These are phyloP conservation scores for Neurospora sp. DNA, from an alignment of 495 filamentous ascomycete species.

Conservation along the genomic window DNA sequence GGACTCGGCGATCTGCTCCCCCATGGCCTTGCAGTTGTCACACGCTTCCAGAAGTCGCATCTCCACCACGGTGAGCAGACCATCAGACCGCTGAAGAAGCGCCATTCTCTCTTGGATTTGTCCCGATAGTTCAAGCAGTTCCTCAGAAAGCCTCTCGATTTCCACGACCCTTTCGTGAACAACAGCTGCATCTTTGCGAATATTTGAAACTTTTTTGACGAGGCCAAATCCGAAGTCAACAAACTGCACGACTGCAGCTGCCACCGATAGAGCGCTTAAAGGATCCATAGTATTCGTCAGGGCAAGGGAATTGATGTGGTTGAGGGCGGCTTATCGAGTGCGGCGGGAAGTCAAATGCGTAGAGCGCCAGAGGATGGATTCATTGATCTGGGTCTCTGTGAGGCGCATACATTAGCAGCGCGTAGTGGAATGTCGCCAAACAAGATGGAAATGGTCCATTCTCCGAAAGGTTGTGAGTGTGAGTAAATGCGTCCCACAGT, in stretches of 20 bases:
- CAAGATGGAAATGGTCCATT: background rate
- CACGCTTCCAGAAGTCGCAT: background rate
- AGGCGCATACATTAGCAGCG: background rate
- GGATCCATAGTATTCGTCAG: constrained; percentile 4
- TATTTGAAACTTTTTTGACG: background rate
- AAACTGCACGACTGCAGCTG: background rate
- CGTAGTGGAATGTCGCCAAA: background rate
- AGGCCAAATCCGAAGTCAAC: background rate
- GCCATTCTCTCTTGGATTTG: background rate
- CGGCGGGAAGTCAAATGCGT: background rate
- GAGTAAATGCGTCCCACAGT: background rate
- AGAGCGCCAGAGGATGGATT: background rate
- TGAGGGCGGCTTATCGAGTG: background rate
- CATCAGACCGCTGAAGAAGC: background rate
- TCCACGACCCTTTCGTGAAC: background rate
- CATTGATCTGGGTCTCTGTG: background rate
- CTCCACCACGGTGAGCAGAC: background rate
- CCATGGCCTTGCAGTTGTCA: background rate
- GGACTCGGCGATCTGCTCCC: background rate
- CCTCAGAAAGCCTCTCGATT: background rate
- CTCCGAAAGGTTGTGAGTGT: background rate
- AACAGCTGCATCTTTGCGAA: background rate
- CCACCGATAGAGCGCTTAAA: constrained; percentile 4
- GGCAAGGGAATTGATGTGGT: background rate
- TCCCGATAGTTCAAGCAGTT: background rate